Base-by-base conservation (phyloP, 2,329 filamentous ascomycete genomes). In the Cryphonectria radicalis region DNA sequence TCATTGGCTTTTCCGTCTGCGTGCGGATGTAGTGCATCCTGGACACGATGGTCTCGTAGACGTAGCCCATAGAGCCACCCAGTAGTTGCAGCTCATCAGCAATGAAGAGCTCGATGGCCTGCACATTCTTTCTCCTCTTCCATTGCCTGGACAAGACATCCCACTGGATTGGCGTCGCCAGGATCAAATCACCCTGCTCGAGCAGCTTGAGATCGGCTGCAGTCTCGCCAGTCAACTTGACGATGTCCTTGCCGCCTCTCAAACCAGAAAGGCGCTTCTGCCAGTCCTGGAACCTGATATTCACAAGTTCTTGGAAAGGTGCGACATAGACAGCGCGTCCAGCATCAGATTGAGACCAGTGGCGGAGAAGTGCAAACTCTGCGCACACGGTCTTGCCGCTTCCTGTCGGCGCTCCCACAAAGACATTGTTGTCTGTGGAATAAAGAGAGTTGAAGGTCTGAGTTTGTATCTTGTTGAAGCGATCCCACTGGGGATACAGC, bases 361-460 rank as follows among this genome's bases (percentile, higher is more conserved):
- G 93, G 69, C 92, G 91, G 37, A 99, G 84, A 66, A 99, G 85
- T 8, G 96, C 92, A 82, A 99, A 96, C 80, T 99, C 96, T 1
- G 96, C 96, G 78, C 96, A 98, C 1, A 98, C 91, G 1, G 96
- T 98, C 87, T 99, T 99, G 72, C 96, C 96, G 79, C 94, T 97
- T 60, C 96, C 95, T 11, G 95, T 95, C 0, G 96, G 92, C n/a
- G 95, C 92, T 63, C 94, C 95, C 74, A 99, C 84, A 74, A 99
- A 94, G 32, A 98, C 94, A 77, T 97, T 98, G 76, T 98, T 94
- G 79, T 98, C 93, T 0, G 93, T 92, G 64, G 92, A 91, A 79
- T 93, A 98, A 0, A 99, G 84, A 1, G 95, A 94, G 79, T 97
- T 97, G 85, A 98, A 99, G 0, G 94, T 93, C 80, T 99, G 96